Conservation (phyloP, 2,329 filamentous ascomycete genomes). For the Alternaria rosae region DNA sequence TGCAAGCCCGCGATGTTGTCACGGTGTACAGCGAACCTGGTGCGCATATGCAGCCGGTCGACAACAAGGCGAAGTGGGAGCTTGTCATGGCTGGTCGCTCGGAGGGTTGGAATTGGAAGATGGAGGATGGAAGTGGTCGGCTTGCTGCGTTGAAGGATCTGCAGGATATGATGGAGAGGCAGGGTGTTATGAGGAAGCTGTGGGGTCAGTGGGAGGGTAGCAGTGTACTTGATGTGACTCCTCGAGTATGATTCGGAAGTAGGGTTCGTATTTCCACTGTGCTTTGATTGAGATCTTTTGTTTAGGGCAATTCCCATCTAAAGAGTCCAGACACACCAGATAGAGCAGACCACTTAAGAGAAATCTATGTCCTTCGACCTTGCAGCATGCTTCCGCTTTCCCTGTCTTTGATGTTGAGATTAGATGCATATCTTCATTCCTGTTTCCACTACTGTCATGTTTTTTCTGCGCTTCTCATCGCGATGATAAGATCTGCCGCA, state of each 20-base stretch:
- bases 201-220: slow-evolving; percentile 16
- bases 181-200: slow-evolving; percentile 8
- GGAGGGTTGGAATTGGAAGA: slow-evolving; percentile 3
- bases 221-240: not conserved
- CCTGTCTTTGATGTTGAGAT: too few relatives aligned
- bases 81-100: slow-evolving; percentile 12
- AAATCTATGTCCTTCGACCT: too few relatives aligned
- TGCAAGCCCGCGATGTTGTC: slow-evolving; percentile 16
- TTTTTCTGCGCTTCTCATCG: not conserved
- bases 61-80: slow-evolving; percentile 16
- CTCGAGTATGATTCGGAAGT: too few relatives aligned
- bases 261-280: too few relatives aligned
- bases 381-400: too few relatives aligned
- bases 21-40: not conserved
- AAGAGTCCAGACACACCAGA: too few relatives aligned
- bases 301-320: too few relatives aligned
- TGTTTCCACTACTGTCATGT: not conserved
- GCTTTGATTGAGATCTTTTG: too few relatives aligned
- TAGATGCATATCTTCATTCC: too few relatives aligned
- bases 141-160: slow-evolving; percentile 19
- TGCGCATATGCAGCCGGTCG: not conserved
- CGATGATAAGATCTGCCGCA: not conserved
- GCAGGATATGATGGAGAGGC: slow-evolving; percentile 11
- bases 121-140: slow-evolving; percentile 10
- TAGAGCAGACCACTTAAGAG: too few relatives aligned